Evolutionary conservation across 441 rosid species (phyloP).

Genomic region (Erodium chrysanthum): DNA sequence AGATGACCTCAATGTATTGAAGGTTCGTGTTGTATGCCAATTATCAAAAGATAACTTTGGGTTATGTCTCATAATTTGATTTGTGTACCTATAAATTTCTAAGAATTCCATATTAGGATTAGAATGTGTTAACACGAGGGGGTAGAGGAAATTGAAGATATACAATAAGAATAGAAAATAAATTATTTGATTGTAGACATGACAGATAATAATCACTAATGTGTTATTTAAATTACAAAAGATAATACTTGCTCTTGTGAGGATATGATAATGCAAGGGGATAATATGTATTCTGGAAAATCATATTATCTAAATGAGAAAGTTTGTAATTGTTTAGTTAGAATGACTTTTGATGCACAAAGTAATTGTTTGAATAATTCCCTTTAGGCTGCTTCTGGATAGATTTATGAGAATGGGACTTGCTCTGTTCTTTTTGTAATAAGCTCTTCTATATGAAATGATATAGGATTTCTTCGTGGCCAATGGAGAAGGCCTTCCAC

Average conservation of each 20-base stretch:
- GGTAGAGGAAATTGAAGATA: not conserved
- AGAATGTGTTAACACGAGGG: not conserved
- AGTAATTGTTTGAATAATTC: too few species aligned
- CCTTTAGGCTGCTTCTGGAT: too few species aligned
- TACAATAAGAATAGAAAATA: not conserved
- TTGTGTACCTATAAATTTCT: not conserved
- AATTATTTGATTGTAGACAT: not conserved
- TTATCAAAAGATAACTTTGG: not conserved
- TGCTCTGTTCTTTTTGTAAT: slow-evolving; percentile 10
- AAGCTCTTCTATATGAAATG: slow-evolving; percentile 13
- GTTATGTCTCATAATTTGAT: not conserved
- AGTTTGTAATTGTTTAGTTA: not conserved
- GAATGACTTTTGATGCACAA: too few species aligned
- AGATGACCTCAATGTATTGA: slow-evolving; percentile 69
- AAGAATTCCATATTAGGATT: not conserved
- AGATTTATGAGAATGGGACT: too few species aligned
- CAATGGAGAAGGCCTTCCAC: slow-evolving; percentile 92
- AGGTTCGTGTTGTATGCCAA: slow-evolving; percentile 32
- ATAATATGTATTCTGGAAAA: not conserved
- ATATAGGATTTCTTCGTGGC: slow-evolving; percentile 85
- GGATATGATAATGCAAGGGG: not conserved
- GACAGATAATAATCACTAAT: not conserved
- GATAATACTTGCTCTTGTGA: not conserved
- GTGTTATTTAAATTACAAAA: not conserved
- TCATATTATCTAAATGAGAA: not conserved